Evolutionary conservation across 768 basidiomycete genomes (phyloP).

Genomic region (Termitomyces sp.): DNA sequence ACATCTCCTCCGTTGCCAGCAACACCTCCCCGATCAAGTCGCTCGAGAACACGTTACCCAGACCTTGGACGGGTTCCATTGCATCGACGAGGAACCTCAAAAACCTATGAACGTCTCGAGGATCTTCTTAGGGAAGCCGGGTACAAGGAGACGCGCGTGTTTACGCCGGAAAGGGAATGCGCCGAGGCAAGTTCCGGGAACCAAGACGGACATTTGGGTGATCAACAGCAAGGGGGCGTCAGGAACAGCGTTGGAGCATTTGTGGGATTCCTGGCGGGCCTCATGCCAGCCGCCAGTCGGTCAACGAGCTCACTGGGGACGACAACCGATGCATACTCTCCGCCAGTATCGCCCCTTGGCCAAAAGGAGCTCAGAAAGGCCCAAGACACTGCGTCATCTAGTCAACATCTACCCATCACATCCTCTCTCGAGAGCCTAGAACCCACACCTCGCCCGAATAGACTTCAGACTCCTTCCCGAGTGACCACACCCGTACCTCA

Average conservation of each 20-base stretch:
- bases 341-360: slow-evolving; percentile 27
- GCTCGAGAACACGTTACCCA: slow-evolving; percentile 47
- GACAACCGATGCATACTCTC: slow-evolving; percentile 20
- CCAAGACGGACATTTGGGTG: slow-evolving; percentile 18
- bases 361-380: slow-evolving; percentile 15
- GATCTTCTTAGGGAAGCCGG: slow-evolving; percentile 84
- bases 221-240: slow-evolving; percentile 23
- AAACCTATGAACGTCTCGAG: slow-evolving; percentile 79
- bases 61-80: slow-evolving; percentile 67
- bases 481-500: slow-evolving; percentile 10
- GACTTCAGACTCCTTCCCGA: slow-evolving; percentile 10
- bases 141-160: slow-evolving; percentile 88
- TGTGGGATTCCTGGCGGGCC: slow-evolving; percentile 60
- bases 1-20: slow-evolving; percentile 36
- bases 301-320: slow-evolving; percentile 16
- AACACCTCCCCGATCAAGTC: slow-evolving; percentile 39
- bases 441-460: slow-evolving; percentile 18
- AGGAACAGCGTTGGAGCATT: slow-evolving; percentile 55
- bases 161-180: slow-evolving; percentile 76
- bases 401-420: slow-evolving; percentile 22
- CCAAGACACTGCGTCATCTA: slow-evolving; percentile 11
- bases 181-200: slow-evolving; percentile 27
- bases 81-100: slow-evolving; percentile 74
- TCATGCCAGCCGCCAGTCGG: slow-evolving; percentile 38
- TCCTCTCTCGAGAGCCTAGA: slow-evolving; percentile 32